A percentile compares a stretch with the other conserved stretches of the same genome.
Conservation (phyloP, 202 grass and related monocot species). For the Schoenoplectus tabernaemontani region DNA sequence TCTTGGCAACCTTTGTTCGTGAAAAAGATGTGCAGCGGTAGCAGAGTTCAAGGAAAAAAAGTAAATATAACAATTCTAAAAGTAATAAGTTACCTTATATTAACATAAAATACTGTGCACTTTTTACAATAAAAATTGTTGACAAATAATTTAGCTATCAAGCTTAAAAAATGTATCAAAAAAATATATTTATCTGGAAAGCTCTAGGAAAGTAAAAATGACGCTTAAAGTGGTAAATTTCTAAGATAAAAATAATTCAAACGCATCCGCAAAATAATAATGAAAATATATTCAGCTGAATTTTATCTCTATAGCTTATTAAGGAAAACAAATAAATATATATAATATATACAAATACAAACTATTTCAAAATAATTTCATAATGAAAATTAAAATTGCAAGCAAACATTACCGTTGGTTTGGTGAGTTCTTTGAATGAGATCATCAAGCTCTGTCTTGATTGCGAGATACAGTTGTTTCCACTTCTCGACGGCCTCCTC, state of each 20-base stretch:
- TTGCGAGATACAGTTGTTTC: constrained; percentile 48
- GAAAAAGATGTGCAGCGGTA: neutral
- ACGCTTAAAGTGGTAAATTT: neutral
- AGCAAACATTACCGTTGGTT: constrained; percentile 8
- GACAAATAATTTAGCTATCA: neutral
- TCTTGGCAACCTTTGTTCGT: neutral
- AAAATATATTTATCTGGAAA: no score
- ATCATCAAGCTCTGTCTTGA: constrained; percentile 53
- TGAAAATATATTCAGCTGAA: no score
- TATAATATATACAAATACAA: neutral
- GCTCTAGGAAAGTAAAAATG: neutral
- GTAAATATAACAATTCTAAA: neutral
- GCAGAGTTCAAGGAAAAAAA: neutral
- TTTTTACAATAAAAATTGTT: neutral
- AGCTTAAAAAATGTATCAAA: no score
- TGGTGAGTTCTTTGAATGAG: constrained; percentile 43
- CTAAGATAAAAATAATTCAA: neutral
- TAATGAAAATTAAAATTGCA: neutral
- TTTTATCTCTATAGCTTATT: neutral
- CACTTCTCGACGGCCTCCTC: constrained; percentile 41
- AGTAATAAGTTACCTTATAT: neutral
- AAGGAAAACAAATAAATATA: neutral
- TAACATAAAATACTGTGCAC: neutral
- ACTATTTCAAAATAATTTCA: no score
- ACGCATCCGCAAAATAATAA: neutral